Base-by-base conservation (phyloP, 2,329 filamentous ascomycete genomes). In the Aschersonia sp. region DNA sequence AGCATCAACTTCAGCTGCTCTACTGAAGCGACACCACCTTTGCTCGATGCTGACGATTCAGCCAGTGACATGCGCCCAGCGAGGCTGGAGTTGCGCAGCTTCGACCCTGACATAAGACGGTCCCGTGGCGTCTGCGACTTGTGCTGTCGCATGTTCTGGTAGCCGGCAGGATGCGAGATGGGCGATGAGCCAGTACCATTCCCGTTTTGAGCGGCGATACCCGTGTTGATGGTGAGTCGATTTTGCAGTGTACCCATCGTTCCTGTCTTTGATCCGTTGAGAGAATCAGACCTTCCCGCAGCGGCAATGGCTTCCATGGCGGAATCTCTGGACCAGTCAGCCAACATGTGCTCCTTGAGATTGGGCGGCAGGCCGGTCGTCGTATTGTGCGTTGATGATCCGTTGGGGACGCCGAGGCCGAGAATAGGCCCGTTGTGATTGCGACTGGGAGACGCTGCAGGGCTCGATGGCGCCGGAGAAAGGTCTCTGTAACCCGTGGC, bases 251-350 rank as follows among this genome's bases (percentile, higher is more conserved):
- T 74, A 20, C 61, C 71, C 47, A 70, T 73, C 9, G 78, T 85
- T 42, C 77, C 82, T 1, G 77, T 73, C 52, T 78, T 80, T 3
- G 88, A 94, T 29, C 87, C 88, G 47, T 72, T 85, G 48, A 94
- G 68, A 4, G 88, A 94, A 9, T 78, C 77, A 0, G 85, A 78
- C 56, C 82, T 85, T 56, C 81, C 81, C 45, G 73, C 77, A 48
- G 85, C 78, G 50, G 84, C 79, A 45, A 86, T 74, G 40, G 77
- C 72, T 9, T 81, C 76, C 47, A 92, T 68, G 32, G 84, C 85
- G 10, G 71, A 66, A 29, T 94, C 89, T 58, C 82, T 81, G 40
- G 80, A 84, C 91, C 91, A 96, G 45, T 85, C 78, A 28, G 77
- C 71, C 49, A 88, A 68, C 76, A 96, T 85, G 54, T 86, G 77